A percentile compares a stretch with the other conserved stretches of the same genome.
Evolutionary conservation across 2,329 filamentous ascomycete species (phyloP).

Genomic region (Fonsecaea erecta): DNA sequence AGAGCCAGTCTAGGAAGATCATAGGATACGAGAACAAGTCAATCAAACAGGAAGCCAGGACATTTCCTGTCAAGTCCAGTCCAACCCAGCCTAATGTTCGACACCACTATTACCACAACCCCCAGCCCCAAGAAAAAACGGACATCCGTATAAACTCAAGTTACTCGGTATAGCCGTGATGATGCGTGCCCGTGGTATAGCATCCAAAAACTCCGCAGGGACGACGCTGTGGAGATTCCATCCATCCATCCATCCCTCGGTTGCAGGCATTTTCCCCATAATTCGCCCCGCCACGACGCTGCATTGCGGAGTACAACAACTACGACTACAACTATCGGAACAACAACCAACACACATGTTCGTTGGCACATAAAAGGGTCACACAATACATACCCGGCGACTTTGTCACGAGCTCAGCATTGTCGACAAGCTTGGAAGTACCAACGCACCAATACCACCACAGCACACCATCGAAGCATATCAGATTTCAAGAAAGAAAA

Average conservation of each 20-base stretch:
- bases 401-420: not conserved
- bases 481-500: not conserved
- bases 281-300: not conserved
- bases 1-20: not conserved
- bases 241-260: not conserved
- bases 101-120: not conserved
- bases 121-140: not conserved
- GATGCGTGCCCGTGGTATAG: not conserved
- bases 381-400: not conserved
- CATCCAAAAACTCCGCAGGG: not conserved
- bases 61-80: no score
- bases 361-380: not conserved
- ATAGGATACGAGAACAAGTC: not conserved
- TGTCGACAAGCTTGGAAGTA: not conserved
- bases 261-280: conserved; percentile 2
- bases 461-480: no score
- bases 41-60: not conserved
- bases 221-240: not conserved
- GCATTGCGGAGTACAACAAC: not conserved
- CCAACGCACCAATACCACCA: no score
- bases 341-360: no score
- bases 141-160: no score
- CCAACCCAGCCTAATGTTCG: no score
- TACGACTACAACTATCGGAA: not conserved
- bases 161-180: no score